Evolutionary conservation across 2,329 filamentous ascomycete genomes (phyloP).

Genomic region (Fusarium chaquense): DNA sequence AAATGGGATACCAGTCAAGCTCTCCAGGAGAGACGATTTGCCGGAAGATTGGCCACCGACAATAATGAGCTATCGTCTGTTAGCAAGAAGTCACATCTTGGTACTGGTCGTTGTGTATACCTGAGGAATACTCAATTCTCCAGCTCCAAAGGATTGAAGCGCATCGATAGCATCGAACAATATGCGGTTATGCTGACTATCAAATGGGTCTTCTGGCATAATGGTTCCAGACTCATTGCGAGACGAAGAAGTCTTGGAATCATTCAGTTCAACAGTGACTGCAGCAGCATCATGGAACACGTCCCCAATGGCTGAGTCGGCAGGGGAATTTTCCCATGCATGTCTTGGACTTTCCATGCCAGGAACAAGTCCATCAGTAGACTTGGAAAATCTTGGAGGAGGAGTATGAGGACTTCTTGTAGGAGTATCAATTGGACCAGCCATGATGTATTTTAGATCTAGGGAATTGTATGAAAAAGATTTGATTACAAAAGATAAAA

Average conservation of each 20-base stretch:
- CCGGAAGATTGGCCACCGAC: conserved; percentile 55
- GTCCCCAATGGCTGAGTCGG: conserved; percentile 26
- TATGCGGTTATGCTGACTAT: conserved; percentile 51
- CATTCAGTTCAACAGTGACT: not conserved
- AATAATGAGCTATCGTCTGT: conserved; percentile 50
- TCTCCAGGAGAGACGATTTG: conserved; percentile 55
- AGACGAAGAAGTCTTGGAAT: not conserved
- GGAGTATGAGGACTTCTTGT: conserved; percentile 9
- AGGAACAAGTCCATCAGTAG: not conserved
- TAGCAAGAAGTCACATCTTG: not conserved
- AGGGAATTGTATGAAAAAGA: not conserved
- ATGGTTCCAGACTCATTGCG: not conserved
- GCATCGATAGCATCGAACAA: conserved; percentile 55
- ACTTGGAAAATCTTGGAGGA: conserved; percentile 6
- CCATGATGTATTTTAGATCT: conserved; percentile 23
- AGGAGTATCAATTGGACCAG: conserved; percentile 25
- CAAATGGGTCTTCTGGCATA: conserved; percentile 51
- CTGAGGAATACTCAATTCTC: conserved; percentile 52
- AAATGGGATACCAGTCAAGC: conserved; percentile 55
- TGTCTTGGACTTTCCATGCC: not conserved
- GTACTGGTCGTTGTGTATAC: conserved; percentile 30
- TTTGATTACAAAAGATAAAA: not conserved
- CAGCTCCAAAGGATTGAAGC: conserved; percentile 50
- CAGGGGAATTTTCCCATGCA: conserved; percentile 6
- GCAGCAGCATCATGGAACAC: conserved; percentile 10